phyloP scores from a whole-genome alignment of 139 green algal species.

The Tetradesmus obliquus region DNA sequence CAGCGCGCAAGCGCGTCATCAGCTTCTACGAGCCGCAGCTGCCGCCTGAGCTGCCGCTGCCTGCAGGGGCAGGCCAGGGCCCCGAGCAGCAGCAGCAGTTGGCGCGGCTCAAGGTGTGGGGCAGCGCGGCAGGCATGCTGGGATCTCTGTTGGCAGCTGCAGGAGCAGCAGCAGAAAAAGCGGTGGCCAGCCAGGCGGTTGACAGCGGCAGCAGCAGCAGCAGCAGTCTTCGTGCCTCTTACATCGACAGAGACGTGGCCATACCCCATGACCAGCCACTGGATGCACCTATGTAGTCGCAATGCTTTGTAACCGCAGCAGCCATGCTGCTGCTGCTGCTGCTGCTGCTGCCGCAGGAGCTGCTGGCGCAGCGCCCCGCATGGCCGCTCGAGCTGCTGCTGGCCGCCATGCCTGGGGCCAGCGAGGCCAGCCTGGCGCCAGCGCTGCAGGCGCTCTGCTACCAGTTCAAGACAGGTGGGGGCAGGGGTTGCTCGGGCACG shows the following conservation, averaged over 20 bases:
- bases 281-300: too few species aligned
- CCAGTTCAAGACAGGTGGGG: slow-evolving; percentile 28
- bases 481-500: neutral
- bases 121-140: neutral
- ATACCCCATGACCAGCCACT: neutral
- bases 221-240: neutral
- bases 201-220: neutral
- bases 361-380: neutral
- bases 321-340: neutral
- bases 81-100: slow-evolving; percentile 6
- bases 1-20: slow-evolving; percentile 19
- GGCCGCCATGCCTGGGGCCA: slow-evolving; percentile 6
- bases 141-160: neutral
- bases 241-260: neutral
- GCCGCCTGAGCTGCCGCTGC: slow-evolving; percentile 9
- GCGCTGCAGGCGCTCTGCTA: slow-evolving; percentile 26
- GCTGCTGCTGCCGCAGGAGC: neutral
- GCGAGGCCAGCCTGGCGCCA: neutral
- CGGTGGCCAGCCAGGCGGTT: too few species aligned
- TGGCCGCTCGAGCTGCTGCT: slow-evolving; percentile 34
- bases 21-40: slow-evolving; percentile 5
- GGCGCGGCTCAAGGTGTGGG: neutral
- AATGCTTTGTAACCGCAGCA: too few species aligned
- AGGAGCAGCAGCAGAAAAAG: neutral
- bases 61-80: neutral